Evolutionary conservation across 1,139 yeast genomes (phyloP), one percentile per base, ranked within the genome.

Genomic region (Yamadazyma epiphylla): DNA sequence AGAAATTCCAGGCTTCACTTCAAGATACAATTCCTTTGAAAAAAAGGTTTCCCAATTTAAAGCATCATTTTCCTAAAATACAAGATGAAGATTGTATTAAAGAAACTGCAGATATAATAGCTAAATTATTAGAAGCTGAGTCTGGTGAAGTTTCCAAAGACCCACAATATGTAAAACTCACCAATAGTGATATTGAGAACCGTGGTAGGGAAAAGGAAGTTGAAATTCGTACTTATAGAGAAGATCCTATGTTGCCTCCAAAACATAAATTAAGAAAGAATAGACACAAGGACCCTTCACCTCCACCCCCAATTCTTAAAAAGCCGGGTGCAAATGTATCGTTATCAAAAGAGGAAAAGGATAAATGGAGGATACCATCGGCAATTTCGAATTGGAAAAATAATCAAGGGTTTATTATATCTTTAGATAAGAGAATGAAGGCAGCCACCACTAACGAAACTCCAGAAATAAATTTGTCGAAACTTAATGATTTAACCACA

Each of bases 341-440:
- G 10, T 53, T 83, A n/a, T 74, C 91, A 0, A 77, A 78, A 24
- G 87, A 82, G 44, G 95, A 88, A 36, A 81, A 80, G 37, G 79
- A 74, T 22, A 74, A 77, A 38, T 91, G 97, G 97, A 71, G 73
- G 29, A 87, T 91, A 17, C 97, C 98, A 0, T 81, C 95, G 0
- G 88, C 95, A 1, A 75, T 91, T 1, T 89, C 97, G 2, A 88
- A 87, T 53, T 91, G 98, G 98, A 89, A 89, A 55, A 91, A 91
- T 53, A 87, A 91, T 15, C 83, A 84, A 43, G 97, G 98, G 4
- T 88, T 80, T 52, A 79, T 95, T 1, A 81, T 89, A 28, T 79
- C 85, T 0, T 57, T 91, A 26, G 95, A 88, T 34, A 83, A 84
- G 48, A 64, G 97, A 37, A 64, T 83, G 39, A 75, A 81, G 4